phyloP scores from a whole-genome alignment of 495 filamentous ascomycete genomes.

The Hypoxylon fuscum region DNA sequence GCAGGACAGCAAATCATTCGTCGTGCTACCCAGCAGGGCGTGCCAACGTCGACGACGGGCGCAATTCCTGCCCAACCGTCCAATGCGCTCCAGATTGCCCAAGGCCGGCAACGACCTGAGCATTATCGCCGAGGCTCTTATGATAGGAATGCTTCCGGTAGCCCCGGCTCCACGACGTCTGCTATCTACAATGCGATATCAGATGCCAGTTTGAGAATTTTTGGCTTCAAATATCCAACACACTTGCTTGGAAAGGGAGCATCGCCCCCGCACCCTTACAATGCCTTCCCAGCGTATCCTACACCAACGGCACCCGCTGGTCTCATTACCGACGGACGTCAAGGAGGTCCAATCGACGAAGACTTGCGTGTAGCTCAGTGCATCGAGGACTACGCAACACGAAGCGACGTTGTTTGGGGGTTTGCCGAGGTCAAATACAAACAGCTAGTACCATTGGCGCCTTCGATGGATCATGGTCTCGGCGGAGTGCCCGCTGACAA shows the following conservation, averaged over 20 bases:
- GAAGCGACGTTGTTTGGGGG: slow-evolving; percentile 93
- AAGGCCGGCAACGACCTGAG: slow-evolving; percentile 66
- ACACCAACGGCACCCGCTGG: slow-evolving; percentile 62
- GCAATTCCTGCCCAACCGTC: slow-evolving; percentile 64
- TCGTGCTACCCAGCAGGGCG: slow-evolving; percentile 71
- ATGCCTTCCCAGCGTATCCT: slow-evolving; percentile 85
- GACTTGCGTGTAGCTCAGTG: slow-evolving; percentile 78
- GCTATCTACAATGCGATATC: slow-evolving; percentile 94
- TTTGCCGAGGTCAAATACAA: slow-evolving; percentile 99
- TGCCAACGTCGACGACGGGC: slow-evolving; percentile 65
- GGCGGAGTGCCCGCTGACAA: slow-evolving; percentile 62
- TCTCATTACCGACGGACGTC: slow-evolving; percentile 73
- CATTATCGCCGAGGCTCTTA: slow-evolving; percentile 75
- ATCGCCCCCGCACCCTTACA: slow-evolving; percentile 82
- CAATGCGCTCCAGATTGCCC: slow-evolving; percentile 73
- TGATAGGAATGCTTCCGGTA: slow-evolving; percentile 78
- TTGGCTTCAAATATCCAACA: slow-evolving; percentile 77
- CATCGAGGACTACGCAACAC: slow-evolving; percentile 89
- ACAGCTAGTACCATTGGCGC: slow-evolving; percentile 87
- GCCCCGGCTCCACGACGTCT: slow-evolving; percentile 82
- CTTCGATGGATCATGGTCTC: slow-evolving; percentile 75
- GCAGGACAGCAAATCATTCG: slow-evolving; percentile 59
- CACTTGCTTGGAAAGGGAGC: slow-evolving; percentile 71
- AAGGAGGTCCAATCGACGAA: slow-evolving; percentile 73
- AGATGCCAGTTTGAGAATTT: slow-evolving; percentile 86